Conservation (phyloP, 768 basidiomycete genomes). For the Trametes maxima region DNA sequence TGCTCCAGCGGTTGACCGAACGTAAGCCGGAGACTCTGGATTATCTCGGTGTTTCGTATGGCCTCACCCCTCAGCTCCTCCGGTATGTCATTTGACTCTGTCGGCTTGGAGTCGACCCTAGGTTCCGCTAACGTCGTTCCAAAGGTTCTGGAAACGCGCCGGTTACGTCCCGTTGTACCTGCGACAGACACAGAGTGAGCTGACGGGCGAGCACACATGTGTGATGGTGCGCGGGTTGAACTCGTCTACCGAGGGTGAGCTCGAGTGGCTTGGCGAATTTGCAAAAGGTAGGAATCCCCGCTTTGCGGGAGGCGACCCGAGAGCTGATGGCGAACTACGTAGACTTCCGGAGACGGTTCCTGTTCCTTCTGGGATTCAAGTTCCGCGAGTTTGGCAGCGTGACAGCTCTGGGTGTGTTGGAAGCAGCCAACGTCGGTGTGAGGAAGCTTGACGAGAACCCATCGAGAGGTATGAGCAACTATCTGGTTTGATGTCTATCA, state of each 20-base stretch:
- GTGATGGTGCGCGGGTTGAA: slow-evolving; percentile 91
- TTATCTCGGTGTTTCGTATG: slow-evolving; percentile 96
- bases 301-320: background rate
- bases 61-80: slow-evolving; percentile 83
- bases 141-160: slow-evolving; percentile 92
- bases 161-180: slow-evolving; percentile 92
- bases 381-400: slow-evolving; percentile 93
- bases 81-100: slow-evolving; percentile 45
- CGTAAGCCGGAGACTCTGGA: slow-evolving; percentile 88
- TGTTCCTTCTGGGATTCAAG: slow-evolving; percentile 87
- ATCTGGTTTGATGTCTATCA: background rate
- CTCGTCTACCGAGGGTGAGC: slow-evolving; percentile 58
- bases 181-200: slow-evolving; percentile 89
- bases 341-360: slow-evolving; percentile 94
- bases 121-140: too few relatives aligned
- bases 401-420: slow-evolving; percentile 84
- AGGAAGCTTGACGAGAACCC: slow-evolving; percentile 47
- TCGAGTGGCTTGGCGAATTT: slow-evolving; percentile 89
- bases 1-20: slow-evolving; percentile 88
- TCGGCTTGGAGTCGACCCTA: too few relatives aligned
- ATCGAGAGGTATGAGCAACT: slow-evolving; percentile 38
- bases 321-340: background rate
- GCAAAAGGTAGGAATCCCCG: slow-evolving; percentile 59
- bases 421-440: slow-evolving; percentile 71
- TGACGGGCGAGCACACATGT: slow-evolving; percentile 96